phyloP scores from a whole-genome alignment of 2,329 filamentous ascomycete genomes.

The Harringtonia aguacate region DNA sequence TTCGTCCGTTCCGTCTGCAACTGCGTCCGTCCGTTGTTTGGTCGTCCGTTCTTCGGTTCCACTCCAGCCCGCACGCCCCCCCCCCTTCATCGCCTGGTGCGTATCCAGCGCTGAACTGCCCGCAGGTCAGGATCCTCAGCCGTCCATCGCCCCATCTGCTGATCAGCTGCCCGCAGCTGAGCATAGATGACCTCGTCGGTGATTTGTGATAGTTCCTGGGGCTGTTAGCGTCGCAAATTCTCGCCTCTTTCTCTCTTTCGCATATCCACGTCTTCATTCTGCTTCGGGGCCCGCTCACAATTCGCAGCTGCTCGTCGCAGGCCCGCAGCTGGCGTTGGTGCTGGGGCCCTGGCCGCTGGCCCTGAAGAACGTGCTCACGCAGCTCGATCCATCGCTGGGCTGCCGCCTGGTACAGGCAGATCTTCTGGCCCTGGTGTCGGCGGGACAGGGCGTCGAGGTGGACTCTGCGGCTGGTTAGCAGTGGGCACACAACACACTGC shows the following conservation, averaged over 20 bases:
- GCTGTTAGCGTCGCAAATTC: not conserved
- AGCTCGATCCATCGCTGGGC: slow-evolving; percentile 49
- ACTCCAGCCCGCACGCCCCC: not conserved
- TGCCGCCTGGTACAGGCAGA: slow-evolving; percentile 49
- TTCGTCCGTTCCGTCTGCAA: too few relatives aligned
- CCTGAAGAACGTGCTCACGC: slow-evolving; percentile 41
- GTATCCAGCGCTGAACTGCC: slow-evolving; percentile 48
- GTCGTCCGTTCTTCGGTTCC: not conserved
- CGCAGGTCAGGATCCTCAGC: slow-evolving; percentile 49
- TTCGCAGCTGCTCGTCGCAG: slow-evolving; percentile 46
- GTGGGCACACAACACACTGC: too few relatives aligned
- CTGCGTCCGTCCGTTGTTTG: too few relatives aligned
- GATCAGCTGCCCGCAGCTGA: slow-evolving; percentile 42
- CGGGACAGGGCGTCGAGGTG: slow-evolving; percentile 49
- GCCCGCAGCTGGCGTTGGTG: slow-evolving; percentile 36
- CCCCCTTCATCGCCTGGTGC: slow-evolving; percentile 23
- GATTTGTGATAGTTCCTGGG: slow-evolving; percentile 42
- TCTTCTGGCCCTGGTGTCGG: slow-evolving; percentile 54
- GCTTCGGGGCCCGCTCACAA: slow-evolving; percentile 33
- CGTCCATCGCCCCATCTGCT: slow-evolving; percentile 48
- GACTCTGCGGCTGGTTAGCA: too few relatives aligned
- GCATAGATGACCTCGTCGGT: slow-evolving; percentile 49
- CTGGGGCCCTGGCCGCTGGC: slow-evolving; percentile 33
- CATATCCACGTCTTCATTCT: too few relatives aligned
- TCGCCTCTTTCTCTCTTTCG: too few relatives aligned